These are phyloP conservation scores for Cercophora samala DNA, from an alignment of 495 filamentous ascomycete genomes.

Conservation along the genomic window DNA sequence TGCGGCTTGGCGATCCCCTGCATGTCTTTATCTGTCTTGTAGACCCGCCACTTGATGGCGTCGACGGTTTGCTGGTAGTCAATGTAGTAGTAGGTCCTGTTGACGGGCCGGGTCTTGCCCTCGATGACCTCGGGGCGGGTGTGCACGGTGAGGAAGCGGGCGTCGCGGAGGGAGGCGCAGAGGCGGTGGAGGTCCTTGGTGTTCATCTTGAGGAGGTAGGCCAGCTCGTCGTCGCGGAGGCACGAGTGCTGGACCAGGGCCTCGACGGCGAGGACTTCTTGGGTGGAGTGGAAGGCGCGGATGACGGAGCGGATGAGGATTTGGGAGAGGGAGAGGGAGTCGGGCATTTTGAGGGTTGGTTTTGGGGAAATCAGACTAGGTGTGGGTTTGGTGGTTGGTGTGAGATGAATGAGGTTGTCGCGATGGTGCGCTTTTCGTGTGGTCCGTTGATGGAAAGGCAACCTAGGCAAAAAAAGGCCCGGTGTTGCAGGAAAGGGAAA, in stretches of 20 bases:
- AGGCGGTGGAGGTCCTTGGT: conserved; percentile 85
- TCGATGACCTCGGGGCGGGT: conserved; percentile 75
- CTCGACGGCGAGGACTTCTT: conserved; percentile 86
- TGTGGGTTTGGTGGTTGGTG: not conserved
- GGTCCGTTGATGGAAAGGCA: not conserved
- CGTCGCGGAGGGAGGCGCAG: conserved; percentile 76
- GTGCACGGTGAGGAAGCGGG: conserved; percentile 79
- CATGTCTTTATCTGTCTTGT: conserved; percentile 76
- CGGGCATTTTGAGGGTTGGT: conserved; percentile 58
- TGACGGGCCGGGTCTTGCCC: conserved; percentile 74
- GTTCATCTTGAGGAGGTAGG: conserved; percentile 78
- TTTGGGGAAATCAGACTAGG: not conserved
- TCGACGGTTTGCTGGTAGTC: conserved; percentile 92
- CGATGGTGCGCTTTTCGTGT: not conserved
- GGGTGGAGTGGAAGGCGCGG: conserved; percentile 88
- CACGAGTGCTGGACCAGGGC: conserved; percentile 88
- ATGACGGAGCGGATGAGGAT: conserved; percentile 82
- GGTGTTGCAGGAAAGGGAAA: not conserved
- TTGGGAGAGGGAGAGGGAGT: conserved; percentile 55
- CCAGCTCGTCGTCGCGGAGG: conserved; percentile 82
- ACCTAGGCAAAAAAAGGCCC: not conserved
- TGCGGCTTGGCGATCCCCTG: conserved; percentile 74
- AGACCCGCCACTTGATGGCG: conserved; percentile 91
- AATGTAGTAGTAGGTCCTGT: conserved; percentile 93
- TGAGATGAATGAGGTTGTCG: not conserved